Conservation (phyloP, 2,329 filamentous ascomycete genomes). For the Claviceps sp. region DNA sequence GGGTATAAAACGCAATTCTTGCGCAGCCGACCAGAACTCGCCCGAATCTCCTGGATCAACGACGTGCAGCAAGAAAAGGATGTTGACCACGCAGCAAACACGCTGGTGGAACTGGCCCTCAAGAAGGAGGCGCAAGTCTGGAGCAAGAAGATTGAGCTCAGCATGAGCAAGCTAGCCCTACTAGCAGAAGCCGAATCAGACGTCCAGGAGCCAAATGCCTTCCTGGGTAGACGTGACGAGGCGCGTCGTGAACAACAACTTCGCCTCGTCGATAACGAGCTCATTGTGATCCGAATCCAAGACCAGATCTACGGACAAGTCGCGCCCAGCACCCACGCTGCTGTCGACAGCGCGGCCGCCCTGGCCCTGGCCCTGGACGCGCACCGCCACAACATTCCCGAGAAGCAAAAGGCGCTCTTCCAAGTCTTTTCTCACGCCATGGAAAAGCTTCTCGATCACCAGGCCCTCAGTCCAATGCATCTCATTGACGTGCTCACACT, state of each 20-base stretch:
- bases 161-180: constrained; percentile 69
- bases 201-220: constrained; percentile 13
- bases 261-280: constrained; percentile 45
- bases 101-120: constrained; percentile 56
- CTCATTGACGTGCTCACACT: constrained; percentile 71
- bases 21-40: constrained; percentile 54
- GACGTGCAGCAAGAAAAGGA: constrained; percentile 68
- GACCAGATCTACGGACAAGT: constrained; percentile 63
- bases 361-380: constrained; percentile 61
- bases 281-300: constrained; percentile 66
- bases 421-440: constrained; percentile 61
- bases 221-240: constrained; percentile 25
- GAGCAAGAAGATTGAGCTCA: constrained; percentile 89
- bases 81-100: constrained; percentile 57
- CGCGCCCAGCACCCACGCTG: constrained; percentile 49
- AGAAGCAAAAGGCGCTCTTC: constrained; percentile 51
- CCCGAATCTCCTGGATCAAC: constrained; percentile 88
- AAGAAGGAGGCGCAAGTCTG: constrained; percentile 67
- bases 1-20: constrained; percentile 68
- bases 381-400: constrained; percentile 41
- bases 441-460: constrained; percentile 54
- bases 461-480: constrained; percentile 51
- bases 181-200: constrained; percentile 44
- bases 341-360: constrained; percentile 69
- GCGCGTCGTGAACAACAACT: constrained; percentile 29